Evolutionary conservation across 2,329 filamentous ascomycete species (phyloP), one percentile per base, ranked within the genome.

Genomic region (Thielaviopsis punctulata): DNA sequence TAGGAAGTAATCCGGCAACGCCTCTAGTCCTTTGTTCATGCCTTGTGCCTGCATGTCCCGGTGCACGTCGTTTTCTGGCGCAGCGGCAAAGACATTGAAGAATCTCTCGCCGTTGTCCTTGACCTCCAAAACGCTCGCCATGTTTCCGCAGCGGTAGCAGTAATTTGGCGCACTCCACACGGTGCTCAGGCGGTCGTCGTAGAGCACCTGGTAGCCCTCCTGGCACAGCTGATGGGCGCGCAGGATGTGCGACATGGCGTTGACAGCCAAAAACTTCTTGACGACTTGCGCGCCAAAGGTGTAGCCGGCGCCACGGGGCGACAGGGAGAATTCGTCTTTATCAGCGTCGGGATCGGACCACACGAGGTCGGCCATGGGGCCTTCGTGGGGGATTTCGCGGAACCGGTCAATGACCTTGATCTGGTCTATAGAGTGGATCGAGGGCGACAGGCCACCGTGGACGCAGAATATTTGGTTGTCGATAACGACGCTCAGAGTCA

Each of bases 351-450:
- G 92, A 64, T 98, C 92, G 19, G 88, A 95, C 92, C 92, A 98
- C 27, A 98, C 92, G 4, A 98, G 72, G 66, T 98, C 92, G n/a
- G 92, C 92, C 92, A 98, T 98, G 30, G 92, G 92, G 0, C 92
- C 92, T 68, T 98, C 92, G 68, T 98, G 92, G 4, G 92, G 92
- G 55, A 98, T 98, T 65, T 98, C 92, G 59, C 92, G 82, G 72
- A 96, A 98, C 45, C 92, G 86, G 69, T 98, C 92, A 64, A 98
- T 96, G 66, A 98, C 94, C 68, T 98, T 96, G 69, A 98, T 96
- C 69, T 98, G 92, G 66, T 98, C 92, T 64, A 98, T 95, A 45
- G 86, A 94, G 68, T 98, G 92, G 64, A 98, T 96, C 25, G 84
- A 89, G 1, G 86, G 86, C 1, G 84, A 89, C 19, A 92, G 75